Conservation (phyloP, 2,329 filamentous ascomycete genomes). For the Chaetoscypha palmicola region DNA sequence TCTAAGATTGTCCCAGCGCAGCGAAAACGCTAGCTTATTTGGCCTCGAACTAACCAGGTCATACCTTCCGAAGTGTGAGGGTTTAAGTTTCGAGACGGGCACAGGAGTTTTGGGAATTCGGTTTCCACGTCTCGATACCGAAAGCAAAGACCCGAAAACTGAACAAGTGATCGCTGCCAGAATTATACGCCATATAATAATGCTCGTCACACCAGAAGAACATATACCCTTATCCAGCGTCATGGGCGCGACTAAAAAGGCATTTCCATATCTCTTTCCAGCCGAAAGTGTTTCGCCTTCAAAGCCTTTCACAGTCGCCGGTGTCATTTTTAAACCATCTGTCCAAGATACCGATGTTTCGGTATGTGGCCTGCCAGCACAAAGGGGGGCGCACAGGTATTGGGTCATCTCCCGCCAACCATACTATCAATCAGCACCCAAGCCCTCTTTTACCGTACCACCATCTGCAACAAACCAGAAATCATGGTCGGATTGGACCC, state of each 20-base stretch:
- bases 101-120: constrained; percentile 30
- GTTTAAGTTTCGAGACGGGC: constrained; percentile 30
- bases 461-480: not conserved
- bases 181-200: constrained; percentile 41
- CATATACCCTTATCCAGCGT: constrained; percentile 38
- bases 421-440: constrained; percentile 35
- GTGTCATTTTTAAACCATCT: constrained; percentile 19
- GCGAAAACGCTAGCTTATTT: constrained; percentile 37
- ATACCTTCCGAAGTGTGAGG: constrained; percentile 42
- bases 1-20: constrained; percentile 50
- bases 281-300: not conserved
- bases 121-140: constrained; percentile 10
- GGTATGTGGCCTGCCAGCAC: not conserved
- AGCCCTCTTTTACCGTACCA: constrained; percentile 29
- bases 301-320: constrained; percentile 18
- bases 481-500: constrained; percentile 21
- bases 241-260: constrained; percentile 31
- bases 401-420: constrained; percentile 26
- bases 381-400: not conserved
- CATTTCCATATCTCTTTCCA: constrained; percentile 34
- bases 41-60: constrained; percentile 47
- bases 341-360: not conserved
- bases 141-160: too few species aligned
- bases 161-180: constrained; percentile 32
- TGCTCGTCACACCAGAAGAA: constrained; percentile 41